Percentiles rank a stretch among this genome's conserved stretches.
phyloP scores from a whole-genome alignment of 306 rosid species.

The Castanopsis chinensis region DNA sequence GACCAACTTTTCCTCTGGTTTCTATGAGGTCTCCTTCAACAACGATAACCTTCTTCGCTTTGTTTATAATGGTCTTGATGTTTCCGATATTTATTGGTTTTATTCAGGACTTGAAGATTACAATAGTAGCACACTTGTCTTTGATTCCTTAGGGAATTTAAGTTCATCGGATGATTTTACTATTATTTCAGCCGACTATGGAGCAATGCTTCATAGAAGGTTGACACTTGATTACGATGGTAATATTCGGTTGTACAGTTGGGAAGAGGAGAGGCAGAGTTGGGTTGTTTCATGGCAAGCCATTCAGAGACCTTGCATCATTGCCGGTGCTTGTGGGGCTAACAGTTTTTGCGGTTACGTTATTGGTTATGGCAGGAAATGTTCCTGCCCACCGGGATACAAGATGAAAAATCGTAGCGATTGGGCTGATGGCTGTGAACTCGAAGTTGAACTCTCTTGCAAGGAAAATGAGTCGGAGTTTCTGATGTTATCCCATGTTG shows the following conservation, averaged over 20 bases:
- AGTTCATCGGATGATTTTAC: constrained; percentile 13
- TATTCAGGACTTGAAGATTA: constrained; percentile 12
- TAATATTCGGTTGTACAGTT: constrained; percentile 31
- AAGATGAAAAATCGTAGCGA: constrained; percentile 15
- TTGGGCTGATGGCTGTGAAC: constrained; percentile 51
- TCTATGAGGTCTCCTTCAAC: constrained; percentile 27
- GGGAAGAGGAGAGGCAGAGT: not conserved
- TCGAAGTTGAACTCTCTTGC: constrained; percentile 22
- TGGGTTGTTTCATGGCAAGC: constrained; percentile 40
- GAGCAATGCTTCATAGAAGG: constrained; percentile 22
- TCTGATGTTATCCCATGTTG: not conserved
- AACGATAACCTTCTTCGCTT: constrained; percentile 26
- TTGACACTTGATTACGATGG: constrained; percentile 34
- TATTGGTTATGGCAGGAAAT: constrained; percentile 19
- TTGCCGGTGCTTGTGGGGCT: constrained; percentile 41
- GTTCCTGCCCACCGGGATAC: constrained; percentile 28
- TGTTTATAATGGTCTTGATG: constrained; percentile 22
- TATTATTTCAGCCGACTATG: constrained; percentile 23
- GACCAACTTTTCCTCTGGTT: constrained; percentile 28
- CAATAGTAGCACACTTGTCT: constrained; percentile 1
- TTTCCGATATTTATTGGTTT: constrained; percentile 34
- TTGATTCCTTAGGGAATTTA: constrained; percentile 16
- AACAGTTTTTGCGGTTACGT: constrained; percentile 22
- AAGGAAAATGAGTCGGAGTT: constrained; percentile 13
- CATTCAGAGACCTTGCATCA: not conserved